phyloP scores from a whole-genome alignment of 441 rosid species.

The Pelargonium exstipulatum region DNA sequence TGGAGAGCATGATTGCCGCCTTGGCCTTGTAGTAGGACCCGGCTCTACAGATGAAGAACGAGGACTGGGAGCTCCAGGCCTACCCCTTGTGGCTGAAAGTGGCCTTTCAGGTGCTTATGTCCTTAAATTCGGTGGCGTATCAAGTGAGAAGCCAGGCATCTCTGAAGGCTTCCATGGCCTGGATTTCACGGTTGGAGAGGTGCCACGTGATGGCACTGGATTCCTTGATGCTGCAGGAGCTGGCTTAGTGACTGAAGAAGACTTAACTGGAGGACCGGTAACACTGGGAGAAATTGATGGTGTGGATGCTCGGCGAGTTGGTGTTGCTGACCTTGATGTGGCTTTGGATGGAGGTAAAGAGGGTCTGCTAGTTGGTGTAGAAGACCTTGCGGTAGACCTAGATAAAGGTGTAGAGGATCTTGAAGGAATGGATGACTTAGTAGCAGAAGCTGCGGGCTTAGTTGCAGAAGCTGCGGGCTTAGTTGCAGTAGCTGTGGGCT shows the following conservation, averaged over 20 bases:
- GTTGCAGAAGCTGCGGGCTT: background rate
- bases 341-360: constrained; percentile 61
- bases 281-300: constrained; percentile 43
- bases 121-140: constrained; percentile 92
- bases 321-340: constrained; percentile 69
- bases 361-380: constrained; percentile 77
- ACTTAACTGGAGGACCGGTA: constrained; percentile 50
- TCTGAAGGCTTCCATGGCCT: constrained; percentile 96
- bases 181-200: constrained; percentile 71
- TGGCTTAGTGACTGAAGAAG: constrained; percentile 44
- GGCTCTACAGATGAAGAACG: constrained; percentile 87
- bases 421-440: constrained; percentile 35
- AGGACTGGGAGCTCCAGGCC: constrained; percentile 87
- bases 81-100: constrained; percentile 85
- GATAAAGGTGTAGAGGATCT: constrained; percentile 6
- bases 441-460: constrained; percentile 47
- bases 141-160: constrained; percentile 95
- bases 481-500: background rate
- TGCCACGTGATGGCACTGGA: constrained; percentile 51
- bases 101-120: constrained; percentile 78
- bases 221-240: constrained; percentile 44
- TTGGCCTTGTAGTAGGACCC: constrained; percentile 53
- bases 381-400: constrained; percentile 38
- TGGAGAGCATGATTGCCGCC: constrained; percentile 93
- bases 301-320: constrained; percentile 66